Conservation (phyloP, 2,329 filamentous ascomycete species). For the Berkeleyomyces rouxiae region DNA sequence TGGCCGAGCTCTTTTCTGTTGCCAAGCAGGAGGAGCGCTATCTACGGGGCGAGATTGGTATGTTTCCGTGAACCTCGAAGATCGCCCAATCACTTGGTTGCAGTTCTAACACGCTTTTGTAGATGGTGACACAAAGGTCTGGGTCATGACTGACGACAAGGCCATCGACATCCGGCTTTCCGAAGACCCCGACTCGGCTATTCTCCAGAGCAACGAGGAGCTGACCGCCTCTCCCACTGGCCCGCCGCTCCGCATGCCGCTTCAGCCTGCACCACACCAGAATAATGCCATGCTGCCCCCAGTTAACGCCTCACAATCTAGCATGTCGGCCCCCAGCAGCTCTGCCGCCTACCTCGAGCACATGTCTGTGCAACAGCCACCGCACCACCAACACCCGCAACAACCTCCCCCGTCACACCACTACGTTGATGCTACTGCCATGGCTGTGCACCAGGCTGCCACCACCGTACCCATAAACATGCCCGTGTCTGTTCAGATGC, state of each 20-base stretch:
- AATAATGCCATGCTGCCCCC: constrained; percentile 14
- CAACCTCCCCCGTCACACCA: background rate
- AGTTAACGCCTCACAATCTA: constrained; percentile 11
- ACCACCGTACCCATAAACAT: background rate
- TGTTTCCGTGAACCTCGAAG: constrained; percentile 14
- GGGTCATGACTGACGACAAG: constrained; percentile 37
- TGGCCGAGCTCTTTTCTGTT: constrained; percentile 46
- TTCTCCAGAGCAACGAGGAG: constrained; percentile 20
- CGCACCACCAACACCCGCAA: background rate
- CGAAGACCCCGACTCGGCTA: constrained; percentile 28
- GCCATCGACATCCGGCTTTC: constrained; percentile 32
- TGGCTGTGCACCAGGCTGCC: background rate
- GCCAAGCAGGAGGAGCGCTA: constrained; percentile 39
- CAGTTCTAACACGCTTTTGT: constrained; percentile 9
- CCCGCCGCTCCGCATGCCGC: constrained; percentile 15
- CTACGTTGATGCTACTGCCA: background rate
- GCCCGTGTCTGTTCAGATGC: background rate
- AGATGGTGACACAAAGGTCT: constrained; percentile 33
- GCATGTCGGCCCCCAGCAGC: constrained; percentile 17
- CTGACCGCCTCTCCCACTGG: constrained; percentile 23
- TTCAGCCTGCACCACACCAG: background rate
- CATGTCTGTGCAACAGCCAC: background rate
- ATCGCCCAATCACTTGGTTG: background rate
- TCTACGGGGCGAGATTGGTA: constrained; percentile 41
- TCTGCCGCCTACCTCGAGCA: constrained; percentile 23